A percentile compares a stretch with the other conserved stretches of the same genome.
Conservation (phyloP, 257 asterid genomes). For the Nicotiana noctiflora region DNA sequence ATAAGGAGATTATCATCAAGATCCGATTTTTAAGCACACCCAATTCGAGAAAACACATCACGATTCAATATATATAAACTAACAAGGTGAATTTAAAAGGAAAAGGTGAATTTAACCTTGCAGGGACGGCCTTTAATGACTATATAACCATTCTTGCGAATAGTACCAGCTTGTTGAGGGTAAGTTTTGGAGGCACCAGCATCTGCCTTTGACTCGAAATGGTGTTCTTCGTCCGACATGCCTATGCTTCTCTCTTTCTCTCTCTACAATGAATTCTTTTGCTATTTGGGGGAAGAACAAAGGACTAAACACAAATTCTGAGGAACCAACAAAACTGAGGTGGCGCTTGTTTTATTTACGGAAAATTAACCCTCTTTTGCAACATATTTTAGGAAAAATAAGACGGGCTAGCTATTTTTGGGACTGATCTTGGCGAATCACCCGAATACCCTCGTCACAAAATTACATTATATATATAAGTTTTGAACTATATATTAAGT, state of each 20-base stretch:
- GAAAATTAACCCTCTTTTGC: neutral
- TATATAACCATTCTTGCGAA: constrained; percentile 66
- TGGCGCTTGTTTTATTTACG: neutral
- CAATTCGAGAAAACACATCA: neutral
- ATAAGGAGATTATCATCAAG: neutral
- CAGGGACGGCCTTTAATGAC: constrained; percentile 81
- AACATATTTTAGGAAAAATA: too few species aligned
- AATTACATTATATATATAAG: too few species aligned
- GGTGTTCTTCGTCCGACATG: constrained; percentile 89
- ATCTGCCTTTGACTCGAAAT: constrained; percentile 69
- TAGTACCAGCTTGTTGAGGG: constrained; percentile 85
- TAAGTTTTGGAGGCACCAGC: constrained; percentile 76
- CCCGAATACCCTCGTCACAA: too few species aligned
- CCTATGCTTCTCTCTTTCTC: constrained; percentile 16
- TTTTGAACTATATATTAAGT: too few species aligned
- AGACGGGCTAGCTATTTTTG: too few species aligned
- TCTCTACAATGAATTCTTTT: neutral
- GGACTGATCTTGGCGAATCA: too few species aligned
- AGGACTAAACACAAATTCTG: neutral
- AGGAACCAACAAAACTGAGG: neutral
- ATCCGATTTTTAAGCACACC: neutral
- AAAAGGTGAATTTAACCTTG: constrained; percentile 36
- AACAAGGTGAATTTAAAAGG: neutral
- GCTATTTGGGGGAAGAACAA: neutral
- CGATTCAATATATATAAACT: neutral